Evolutionary conservation across 371 early-diverging fungal genomes (phyloP).

Genomic region (Mycotypha africana): DNA sequence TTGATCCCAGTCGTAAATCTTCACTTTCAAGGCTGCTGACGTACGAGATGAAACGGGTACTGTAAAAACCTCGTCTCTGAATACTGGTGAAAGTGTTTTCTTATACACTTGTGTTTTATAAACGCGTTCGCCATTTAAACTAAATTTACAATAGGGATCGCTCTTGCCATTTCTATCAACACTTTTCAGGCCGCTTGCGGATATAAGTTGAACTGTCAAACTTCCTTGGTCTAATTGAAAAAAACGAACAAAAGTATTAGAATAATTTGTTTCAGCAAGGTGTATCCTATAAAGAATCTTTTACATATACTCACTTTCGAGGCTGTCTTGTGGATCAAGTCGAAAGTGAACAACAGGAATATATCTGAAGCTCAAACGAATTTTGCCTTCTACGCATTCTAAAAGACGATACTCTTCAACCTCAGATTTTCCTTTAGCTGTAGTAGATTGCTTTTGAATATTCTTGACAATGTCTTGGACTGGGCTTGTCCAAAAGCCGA

Average conservation of each 20-base stretch:
- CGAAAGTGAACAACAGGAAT: conserved; percentile 20
- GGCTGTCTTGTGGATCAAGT: conserved; percentile 26
- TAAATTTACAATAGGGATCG: conserved; percentile 75
- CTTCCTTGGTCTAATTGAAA: conserved; percentile 22
- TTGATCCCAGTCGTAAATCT: conserved; percentile 76
- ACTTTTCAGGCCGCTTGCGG: conserved; percentile 31
- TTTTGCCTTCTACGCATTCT: conserved; percentile 12
- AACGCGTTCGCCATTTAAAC: conserved; percentile 65
- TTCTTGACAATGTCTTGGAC: conserved; percentile 15
- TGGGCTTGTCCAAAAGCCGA: conserved; percentile 15
- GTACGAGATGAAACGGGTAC: conserved; percentile 49
- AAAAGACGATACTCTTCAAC: conserved; percentile 7
- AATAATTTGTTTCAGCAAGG: background rate
- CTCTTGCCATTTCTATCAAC: conserved; percentile 51
- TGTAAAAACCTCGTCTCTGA: conserved; percentile 60
- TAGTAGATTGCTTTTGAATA: conserved; percentile 1
- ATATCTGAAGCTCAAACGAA: conserved; percentile 20
- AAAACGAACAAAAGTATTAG: too few relatives aligned
- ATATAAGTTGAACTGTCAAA: conserved; percentile 19
- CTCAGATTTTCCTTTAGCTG: conserved; percentile 1
- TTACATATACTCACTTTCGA: conserved; percentile 22
- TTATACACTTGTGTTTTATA: conserved; percentile 70
- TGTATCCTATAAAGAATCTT: background rate
- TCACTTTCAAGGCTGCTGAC: conserved; percentile 43
- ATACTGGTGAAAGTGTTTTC: conserved; percentile 73